Conservation (phyloP, 1,284 basidiomycete genomes). For the Chondrostereum purpureum region DNA sequence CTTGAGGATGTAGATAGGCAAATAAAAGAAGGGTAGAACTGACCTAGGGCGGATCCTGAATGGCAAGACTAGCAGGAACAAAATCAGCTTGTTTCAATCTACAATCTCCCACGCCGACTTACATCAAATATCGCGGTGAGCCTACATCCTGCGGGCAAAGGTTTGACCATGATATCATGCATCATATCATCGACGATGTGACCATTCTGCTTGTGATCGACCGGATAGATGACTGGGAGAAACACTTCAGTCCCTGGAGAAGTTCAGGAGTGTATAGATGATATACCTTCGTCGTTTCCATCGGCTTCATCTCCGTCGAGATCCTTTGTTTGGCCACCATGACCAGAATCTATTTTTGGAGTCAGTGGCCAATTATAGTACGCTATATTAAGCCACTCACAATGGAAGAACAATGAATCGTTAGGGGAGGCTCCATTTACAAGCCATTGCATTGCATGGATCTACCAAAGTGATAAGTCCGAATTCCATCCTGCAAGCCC, state of each 20-base stretch:
- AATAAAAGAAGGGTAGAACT: conserved; percentile 12
- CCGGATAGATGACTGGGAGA: conserved; percentile 72
- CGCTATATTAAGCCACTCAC: conserved; percentile 36
- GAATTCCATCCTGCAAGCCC: too few relatives aligned
- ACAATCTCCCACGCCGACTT: conserved; percentile 57
- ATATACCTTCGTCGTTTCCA: conserved; percentile 57
- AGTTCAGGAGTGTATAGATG: conserved; percentile 24
- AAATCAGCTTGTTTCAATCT: conserved; percentile 45
- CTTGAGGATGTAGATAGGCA: too few relatives aligned
- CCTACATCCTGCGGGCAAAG: conserved; percentile 78
- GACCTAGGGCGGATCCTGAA: conserved; percentile 62
- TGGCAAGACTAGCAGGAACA: conserved; percentile 47
- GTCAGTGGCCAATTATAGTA: not conserved
- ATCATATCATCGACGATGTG: conserved; percentile 85
- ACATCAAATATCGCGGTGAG: conserved; percentile 40
- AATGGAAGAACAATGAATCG: conserved; percentile 91
- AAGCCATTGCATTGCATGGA: conserved; percentile 87
- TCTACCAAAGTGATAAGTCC: conserved; percentile 4
- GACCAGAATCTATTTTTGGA: conserved; percentile 58
- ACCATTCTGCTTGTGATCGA: conserved; percentile 63
- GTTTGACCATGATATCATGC: conserved; percentile 53
- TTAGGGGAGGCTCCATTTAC: conserved; percentile 72
- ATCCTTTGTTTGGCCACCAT: conserved; percentile 80
- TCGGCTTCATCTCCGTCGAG: conserved; percentile 62
- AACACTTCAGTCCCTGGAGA: conserved; percentile 1